phyloP scores from a whole-genome alignment of 2,329 filamentous ascomycete genomes.

The Sphaerulina populicola region DNA sequence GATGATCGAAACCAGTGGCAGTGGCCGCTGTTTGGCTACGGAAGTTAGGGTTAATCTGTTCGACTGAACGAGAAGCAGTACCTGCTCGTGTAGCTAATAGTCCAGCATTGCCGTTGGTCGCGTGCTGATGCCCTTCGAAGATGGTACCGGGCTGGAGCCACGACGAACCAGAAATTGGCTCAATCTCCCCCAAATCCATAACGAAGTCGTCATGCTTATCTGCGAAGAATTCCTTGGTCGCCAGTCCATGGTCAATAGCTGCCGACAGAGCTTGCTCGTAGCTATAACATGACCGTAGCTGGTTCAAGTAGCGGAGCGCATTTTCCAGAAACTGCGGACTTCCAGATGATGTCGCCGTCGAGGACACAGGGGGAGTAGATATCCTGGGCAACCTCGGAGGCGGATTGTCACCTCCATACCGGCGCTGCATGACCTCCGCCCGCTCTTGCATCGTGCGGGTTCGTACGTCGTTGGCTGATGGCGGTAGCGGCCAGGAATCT shows the following conservation, averaged over 20 bases:
- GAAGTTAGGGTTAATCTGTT: conserved; percentile 31
- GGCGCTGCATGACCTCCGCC: conserved; percentile 30
- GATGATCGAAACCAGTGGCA: conserved; percentile 24
- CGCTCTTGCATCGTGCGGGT: conserved; percentile 24
- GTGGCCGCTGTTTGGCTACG: conserved; percentile 8
- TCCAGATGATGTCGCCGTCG: conserved; percentile 11
- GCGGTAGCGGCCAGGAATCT: conserved; percentile 24
- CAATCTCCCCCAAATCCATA: conserved; percentile 46
- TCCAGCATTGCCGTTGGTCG: conserved; percentile 33
- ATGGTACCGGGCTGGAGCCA: conserved; percentile 55
- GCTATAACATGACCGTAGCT: conserved; percentile 46
- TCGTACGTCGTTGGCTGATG: conserved; percentile 19
- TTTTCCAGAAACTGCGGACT: conserved; percentile 44
- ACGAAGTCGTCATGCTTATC: conserved; percentile 51
- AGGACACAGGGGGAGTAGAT: conserved; percentile 23
- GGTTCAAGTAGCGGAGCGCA: conserved; percentile 54
- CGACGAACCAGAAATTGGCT: conserved; percentile 48
- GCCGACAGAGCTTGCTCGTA: conserved; percentile 48
- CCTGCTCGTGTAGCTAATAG: conserved; percentile 17
- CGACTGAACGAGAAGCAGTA: conserved; percentile 19
- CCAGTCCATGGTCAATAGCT: conserved; percentile 47
- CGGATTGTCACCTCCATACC: conserved; percentile 30
- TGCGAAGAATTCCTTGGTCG: conserved; percentile 46
- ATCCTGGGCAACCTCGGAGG: conserved; percentile 27
- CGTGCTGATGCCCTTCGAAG: conserved; percentile 55